These are phyloP conservation scores for Ensete glaucum DNA, from an alignment of 176 grass and related monocot genomes.

Conservation along the genomic window DNA sequence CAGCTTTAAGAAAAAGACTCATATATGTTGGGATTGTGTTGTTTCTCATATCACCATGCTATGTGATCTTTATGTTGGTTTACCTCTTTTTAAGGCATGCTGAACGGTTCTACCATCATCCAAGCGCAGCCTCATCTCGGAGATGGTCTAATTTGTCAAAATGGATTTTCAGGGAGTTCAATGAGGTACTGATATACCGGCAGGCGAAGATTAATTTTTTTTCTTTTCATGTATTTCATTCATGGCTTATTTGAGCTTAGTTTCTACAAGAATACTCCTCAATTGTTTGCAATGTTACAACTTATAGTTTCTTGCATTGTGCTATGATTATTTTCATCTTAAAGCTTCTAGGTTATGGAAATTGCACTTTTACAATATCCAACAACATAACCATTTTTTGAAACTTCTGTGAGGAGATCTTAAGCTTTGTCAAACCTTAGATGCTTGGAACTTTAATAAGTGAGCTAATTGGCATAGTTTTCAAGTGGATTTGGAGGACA, in stretches of 20 bases:
- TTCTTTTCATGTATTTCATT: neutral
- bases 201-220: neutral
- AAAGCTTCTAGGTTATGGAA: neutral
- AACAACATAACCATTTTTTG: neutral
- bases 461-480: neutral
- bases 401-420: neutral
- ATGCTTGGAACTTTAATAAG: neutral
- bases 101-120: constrained; percentile 93
- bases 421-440: neutral
- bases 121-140: constrained; percentile 87
- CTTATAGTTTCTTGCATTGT: neutral
- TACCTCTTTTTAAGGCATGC: constrained; percentile 89
- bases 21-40: constrained; percentile 73
- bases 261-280: neutral
- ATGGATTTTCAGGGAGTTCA: constrained; percentile 97
- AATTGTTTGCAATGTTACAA: too few relatives aligned
- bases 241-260: neutral
- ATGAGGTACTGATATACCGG: constrained; percentile 47
- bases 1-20: constrained; percentile 61
- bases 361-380: neutral
- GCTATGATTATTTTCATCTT: neutral
- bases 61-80: constrained; percentile 87
- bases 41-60: constrained; percentile 79
- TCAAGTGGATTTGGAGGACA: neutral
- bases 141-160: constrained; percentile 96